Evolutionary conservation across 2,329 filamentous ascomycete genomes (phyloP).

Genomic region (Pestalotiopsis sp.): DNA sequence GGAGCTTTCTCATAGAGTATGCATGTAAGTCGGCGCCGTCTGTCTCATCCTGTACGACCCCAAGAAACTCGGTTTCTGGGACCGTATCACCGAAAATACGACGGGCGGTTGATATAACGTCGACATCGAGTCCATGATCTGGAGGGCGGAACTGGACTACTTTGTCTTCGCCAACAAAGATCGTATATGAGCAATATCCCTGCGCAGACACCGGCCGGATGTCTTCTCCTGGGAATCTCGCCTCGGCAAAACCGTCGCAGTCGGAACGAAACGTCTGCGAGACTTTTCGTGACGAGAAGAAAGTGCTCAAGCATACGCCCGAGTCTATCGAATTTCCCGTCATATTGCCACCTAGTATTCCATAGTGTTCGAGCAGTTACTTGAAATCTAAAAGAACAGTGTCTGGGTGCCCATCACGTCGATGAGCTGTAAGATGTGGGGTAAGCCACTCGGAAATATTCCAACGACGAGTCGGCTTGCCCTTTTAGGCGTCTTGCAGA

Average conservation of each 20-base stretch:
- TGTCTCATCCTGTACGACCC: slow-evolving; percentile 28
- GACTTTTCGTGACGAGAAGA: slow-evolving; percentile 34
- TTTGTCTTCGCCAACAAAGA: slow-evolving; percentile 39
- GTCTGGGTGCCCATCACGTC: background rate
- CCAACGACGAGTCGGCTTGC: background rate
- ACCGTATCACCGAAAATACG: slow-evolving; percentile 43
- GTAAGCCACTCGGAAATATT: slow-evolving; percentile 1
- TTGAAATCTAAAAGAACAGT: background rate
- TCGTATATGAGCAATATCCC: slow-evolving; percentile 56
- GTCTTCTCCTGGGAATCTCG: slow-evolving; percentile 31
- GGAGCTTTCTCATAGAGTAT: slow-evolving; percentile 46
- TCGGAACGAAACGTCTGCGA: slow-evolving; percentile 26
- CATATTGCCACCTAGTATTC: slow-evolving; percentile 16
- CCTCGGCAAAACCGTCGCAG: slow-evolving; percentile 36
- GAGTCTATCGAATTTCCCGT: slow-evolving; percentile 25
- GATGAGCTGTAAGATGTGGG: background rate
- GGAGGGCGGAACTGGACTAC: slow-evolving; percentile 53
- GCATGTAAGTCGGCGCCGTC: slow-evolving; percentile 31
- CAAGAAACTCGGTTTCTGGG: slow-evolving; percentile 43
- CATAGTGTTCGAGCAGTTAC: background rate
- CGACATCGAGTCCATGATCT: slow-evolving; percentile 43
- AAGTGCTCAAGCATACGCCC: slow-evolving; percentile 26
- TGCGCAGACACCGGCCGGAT: slow-evolving; percentile 41
- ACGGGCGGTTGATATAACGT: slow-evolving; percentile 39
- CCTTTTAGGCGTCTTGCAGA: background rate